Evolutionary conservation across 202 grass and related monocot species (phyloP).

Genomic region (Eragrostis tef): DNA sequence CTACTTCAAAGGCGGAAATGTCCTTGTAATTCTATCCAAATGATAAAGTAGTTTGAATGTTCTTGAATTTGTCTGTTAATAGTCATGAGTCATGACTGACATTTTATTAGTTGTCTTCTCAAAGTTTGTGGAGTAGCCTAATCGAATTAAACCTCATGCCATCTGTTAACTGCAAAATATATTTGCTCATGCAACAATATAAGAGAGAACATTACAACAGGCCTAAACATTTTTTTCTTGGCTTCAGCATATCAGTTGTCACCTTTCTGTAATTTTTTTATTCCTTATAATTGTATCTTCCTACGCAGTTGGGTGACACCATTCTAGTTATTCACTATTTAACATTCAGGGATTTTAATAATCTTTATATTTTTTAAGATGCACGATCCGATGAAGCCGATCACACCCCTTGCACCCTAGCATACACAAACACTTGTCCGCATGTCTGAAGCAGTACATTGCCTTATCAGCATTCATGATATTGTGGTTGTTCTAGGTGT

Average conservation of each 20-base stretch:
- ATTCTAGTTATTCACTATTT: neutral
- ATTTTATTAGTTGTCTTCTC: neutral
- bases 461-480: neutral
- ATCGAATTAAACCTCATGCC: neutral
- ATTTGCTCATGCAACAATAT: no score
- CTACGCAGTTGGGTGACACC: neutral
- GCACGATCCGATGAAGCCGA: neutral
- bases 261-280: no score
- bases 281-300: neutral
- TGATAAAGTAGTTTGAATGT: neutral
- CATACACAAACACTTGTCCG: neutral
- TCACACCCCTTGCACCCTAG: neutral
- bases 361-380: neutral
- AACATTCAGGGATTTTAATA: conserved; percentile 23
- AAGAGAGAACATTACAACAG: no score
- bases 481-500: conserved; percentile 15
- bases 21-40: neutral
- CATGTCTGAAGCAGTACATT: conserved; percentile 1
- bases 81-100: no score
- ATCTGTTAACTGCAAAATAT: neutral
- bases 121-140: neutral
- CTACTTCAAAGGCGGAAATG: neutral
- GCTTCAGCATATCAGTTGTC: conserved; percentile 20
- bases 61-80: neutral
- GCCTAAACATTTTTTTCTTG: conserved; percentile 20